A percentile compares a stretch with the other conserved stretches of the same genome.
Evolutionary conservation across 176 grass and related monocot species (phyloP).

Genomic region (Ampelocalamus luodianensis): DNA sequence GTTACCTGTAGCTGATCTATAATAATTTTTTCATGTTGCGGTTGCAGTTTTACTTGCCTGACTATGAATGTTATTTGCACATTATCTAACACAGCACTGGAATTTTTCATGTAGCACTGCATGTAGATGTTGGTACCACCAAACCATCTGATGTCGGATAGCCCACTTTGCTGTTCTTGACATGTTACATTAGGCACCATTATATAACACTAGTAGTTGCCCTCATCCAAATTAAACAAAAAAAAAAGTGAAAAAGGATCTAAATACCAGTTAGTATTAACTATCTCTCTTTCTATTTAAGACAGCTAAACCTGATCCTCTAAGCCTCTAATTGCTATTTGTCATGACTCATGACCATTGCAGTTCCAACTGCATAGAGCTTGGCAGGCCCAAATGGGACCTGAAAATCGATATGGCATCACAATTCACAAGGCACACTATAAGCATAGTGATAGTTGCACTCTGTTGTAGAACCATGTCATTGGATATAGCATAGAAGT

Average conservation of each 20-base stretch:
- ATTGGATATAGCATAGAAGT: constrained; percentile 31
- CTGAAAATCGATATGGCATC: constrained; percentile 13
- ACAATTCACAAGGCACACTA: constrained; percentile 21
- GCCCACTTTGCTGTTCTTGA: not conserved
- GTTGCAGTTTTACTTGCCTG: not conserved
- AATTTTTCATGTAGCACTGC: not conserved
- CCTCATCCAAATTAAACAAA: not conserved
- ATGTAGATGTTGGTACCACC: constrained; percentile 2
- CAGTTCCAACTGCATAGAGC: constrained; percentile 30
- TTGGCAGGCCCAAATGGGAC: not conserved
- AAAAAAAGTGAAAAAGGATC: no score
- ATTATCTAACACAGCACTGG: not conserved
- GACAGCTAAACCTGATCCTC: not conserved
- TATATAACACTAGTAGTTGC: not conserved
- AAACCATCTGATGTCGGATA: not conserved
- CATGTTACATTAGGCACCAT: constrained; percentile 8
- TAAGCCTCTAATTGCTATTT: not conserved
- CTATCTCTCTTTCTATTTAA: constrained; percentile 25
- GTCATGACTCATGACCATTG: not conserved
- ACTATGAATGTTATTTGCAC: not conserved
- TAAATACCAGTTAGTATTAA: constrained; percentile 20
- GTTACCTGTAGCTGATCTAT: not conserved
- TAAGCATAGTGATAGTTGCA: constrained; percentile 4
- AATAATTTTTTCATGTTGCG: not conserved
- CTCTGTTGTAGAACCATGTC: constrained; percentile 22